Conservation (phyloP, 2,329 filamentous ascomycete species). For the Alternaria brassicicola region DNA sequence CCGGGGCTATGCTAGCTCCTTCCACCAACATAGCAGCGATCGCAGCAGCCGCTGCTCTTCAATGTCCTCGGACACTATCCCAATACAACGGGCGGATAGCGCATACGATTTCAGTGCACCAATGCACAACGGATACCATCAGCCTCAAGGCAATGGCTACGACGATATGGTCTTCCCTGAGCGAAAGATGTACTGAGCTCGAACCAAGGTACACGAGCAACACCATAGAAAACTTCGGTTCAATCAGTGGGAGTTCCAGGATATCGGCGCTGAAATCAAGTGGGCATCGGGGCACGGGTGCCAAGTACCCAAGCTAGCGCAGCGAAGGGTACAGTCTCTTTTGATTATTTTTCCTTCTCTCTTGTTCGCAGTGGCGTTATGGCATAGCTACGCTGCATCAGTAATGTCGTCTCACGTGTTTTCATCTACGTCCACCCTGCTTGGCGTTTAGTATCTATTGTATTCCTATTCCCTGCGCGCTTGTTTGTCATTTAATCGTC, state of each 20-base stretch:
- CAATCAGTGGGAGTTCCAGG: conserved; percentile 5
- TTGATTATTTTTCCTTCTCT: not conserved
- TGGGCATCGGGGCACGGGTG: conserved; percentile 11
- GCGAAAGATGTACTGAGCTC: conserved; percentile 39
- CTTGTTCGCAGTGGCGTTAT: conserved; percentile 1
- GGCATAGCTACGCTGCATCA: not conserved
- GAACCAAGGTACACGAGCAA: not conserved
- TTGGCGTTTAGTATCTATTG: conserved; percentile 3
- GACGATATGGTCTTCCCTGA: conserved; percentile 48
- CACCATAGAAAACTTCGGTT: not conserved
- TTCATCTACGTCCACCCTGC: not conserved
- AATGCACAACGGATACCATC: conserved; percentile 34
- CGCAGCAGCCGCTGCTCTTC: conserved; percentile 46
- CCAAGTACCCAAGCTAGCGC: conserved; percentile 28
- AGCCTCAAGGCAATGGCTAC: conserved; percentile 33
- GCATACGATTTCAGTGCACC: conserved; percentile 42
- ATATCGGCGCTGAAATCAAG: conserved; percentile 6
- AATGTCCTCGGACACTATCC: conserved; percentile 36
- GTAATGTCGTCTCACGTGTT: conserved; percentile 13
- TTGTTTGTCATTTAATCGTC: not conserved
- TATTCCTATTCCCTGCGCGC: conserved; percentile 10
- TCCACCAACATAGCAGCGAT: conserved; percentile 39
- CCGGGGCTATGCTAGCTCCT: conserved; percentile 30
- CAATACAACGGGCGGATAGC: conserved; percentile 26
- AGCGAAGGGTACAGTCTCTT: conserved; percentile 23